Conservation (phyloP, 2,329 filamentous ascomycete species). For the Penicillium sp. region DNA sequence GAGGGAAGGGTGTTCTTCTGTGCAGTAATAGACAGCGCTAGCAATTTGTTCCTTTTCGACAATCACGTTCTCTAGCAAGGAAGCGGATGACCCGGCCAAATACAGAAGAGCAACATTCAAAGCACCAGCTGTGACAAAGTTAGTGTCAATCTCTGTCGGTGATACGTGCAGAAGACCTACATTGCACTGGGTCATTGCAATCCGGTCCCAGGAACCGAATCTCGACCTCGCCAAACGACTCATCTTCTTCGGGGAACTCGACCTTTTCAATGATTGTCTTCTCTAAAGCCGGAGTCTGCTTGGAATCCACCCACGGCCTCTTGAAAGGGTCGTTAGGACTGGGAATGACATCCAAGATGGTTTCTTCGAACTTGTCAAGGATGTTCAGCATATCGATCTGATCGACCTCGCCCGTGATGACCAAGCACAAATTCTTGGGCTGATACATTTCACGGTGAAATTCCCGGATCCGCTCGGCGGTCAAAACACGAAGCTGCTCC, state of each 20-base stretch:
- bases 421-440: slow-evolving; percentile 84
- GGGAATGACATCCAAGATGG: slow-evolving; percentile 77
- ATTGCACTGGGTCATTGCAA: slow-evolving; percentile 62
- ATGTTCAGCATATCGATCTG: slow-evolving; percentile 73
- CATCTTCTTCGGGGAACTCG: slow-evolving; percentile 93
- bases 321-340: slow-evolving; percentile 68
- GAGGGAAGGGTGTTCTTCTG: slow-evolving; percentile 71
- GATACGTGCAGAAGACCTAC: slow-evolving; percentile 28
- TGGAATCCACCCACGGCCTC: slow-evolving; percentile 85
- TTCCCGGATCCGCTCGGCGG: slow-evolving; percentile 81
- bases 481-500: slow-evolving; percentile 78
- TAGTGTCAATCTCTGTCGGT: slow-evolving; percentile 11
- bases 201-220: slow-evolving; percentile 82
- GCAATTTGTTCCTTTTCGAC: slow-evolving; percentile 91
- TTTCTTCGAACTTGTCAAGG: slow-evolving; percentile 80
- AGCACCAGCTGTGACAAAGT: slow-evolving; percentile 52
- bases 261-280: slow-evolving; percentile 70
- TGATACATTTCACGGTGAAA: slow-evolving; percentile 98
- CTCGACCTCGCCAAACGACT: slow-evolving; percentile 81
- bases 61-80: slow-evolving; percentile 81
- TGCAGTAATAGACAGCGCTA: slow-evolving; percentile 74
- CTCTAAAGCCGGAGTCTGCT: slow-evolving; percentile 65
- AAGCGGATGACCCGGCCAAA: slow-evolving; percentile 86
- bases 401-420: slow-evolving; percentile 88
- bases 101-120: slow-evolving; percentile 77